Evolutionary conservation across 148 eudicot genomes (phyloP).

Genomic region (Heliamphora exappendiculata): DNA sequence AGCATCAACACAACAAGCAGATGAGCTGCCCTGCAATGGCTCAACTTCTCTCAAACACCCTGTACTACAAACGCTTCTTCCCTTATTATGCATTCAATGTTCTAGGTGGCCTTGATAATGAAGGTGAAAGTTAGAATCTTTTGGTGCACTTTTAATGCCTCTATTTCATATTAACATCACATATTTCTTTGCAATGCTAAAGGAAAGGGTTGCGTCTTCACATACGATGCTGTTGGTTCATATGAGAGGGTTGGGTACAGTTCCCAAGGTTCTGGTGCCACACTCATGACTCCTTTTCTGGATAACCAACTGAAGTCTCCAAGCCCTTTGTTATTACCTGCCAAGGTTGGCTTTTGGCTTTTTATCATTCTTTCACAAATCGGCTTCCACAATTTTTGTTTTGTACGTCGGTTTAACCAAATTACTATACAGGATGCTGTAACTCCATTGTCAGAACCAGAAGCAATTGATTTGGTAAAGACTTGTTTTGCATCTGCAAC

Average conservation of each 20-base stretch:
- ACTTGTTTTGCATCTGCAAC: conserved; percentile 97
- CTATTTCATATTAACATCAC: not conserved
- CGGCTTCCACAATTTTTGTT: not conserved
- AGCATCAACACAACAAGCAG: conserved; percentile 95
- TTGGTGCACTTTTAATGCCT: not conserved
- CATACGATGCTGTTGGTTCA: conserved; percentile 99
- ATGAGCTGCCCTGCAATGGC: conserved; percentile 99
- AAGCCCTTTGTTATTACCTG: conserved; percentile 85
- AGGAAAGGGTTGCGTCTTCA: conserved; percentile 96
- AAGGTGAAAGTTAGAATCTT: conserved; percentile 36
- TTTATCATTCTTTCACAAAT: not conserved
- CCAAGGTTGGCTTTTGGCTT: conserved; percentile 33
- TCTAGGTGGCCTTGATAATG: conserved; percentile 84
- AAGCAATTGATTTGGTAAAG: conserved; percentile 92
- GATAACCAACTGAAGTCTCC: conserved; percentile 99
- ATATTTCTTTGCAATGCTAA: conserved; percentile 14
- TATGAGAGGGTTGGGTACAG: conserved; percentile 97
- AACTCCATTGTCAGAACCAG: conserved; percentile 79
- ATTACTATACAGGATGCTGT: conserved; percentile 62
- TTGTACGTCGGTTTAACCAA: not conserved
- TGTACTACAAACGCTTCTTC: conserved; percentile 92
- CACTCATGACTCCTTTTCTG: conserved; percentile 87
- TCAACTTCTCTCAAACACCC: conserved; percentile 93
- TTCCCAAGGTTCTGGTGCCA: conserved; percentile 89
- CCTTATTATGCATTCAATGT: conserved; percentile 93